Evolutionary conservation across 1,284 basidiomycete species (phyloP).

Genomic region (Baeospora myosura): DNA sequence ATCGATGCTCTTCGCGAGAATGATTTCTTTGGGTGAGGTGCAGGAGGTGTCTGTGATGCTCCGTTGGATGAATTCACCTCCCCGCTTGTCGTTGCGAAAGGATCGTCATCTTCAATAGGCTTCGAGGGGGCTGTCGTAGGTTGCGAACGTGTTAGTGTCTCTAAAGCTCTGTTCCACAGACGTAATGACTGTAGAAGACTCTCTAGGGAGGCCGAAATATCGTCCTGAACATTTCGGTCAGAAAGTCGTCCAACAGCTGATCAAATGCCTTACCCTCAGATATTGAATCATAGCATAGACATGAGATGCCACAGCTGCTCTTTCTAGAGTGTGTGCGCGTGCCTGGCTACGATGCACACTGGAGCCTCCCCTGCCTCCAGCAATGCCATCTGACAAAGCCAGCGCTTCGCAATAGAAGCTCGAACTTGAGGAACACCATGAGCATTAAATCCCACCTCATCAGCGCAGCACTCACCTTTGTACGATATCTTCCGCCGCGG

Average conservation of each 20-base stretch:
- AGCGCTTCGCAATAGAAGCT: constrained; percentile 54
- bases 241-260: not conserved
- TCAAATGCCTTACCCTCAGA: constrained; percentile 43
- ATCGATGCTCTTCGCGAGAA: constrained; percentile 29
- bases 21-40: constrained; percentile 14
- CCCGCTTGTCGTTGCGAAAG: constrained; percentile 44
- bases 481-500: constrained; percentile 48
- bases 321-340: constrained; percentile 54
- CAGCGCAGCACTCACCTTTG: constrained; percentile 69
- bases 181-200: constrained; percentile 68
- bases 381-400: constrained; percentile 33
- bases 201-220: constrained; percentile 52
- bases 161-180: constrained; percentile 73
- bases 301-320: constrained; percentile 63
- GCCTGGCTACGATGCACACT: constrained; percentile 51
- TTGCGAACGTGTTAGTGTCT: constrained; percentile 58
- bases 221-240: constrained; percentile 44
- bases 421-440: constrained; percentile 29
- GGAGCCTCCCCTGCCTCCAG: constrained; percentile 41
- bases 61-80: constrained; percentile 27
- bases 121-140: constrained; percentile 26
- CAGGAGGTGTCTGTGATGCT: constrained; percentile 10
- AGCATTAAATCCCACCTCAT: too few species aligned
- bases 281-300: constrained; percentile 65
- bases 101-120: constrained; percentile 39